A percentile compares a stretch with the other conserved stretches of the same genome.
phyloP scores from a whole-genome alignment of 2,329 filamentous ascomycete genomes.

The Zasmidium cellare region DNA sequence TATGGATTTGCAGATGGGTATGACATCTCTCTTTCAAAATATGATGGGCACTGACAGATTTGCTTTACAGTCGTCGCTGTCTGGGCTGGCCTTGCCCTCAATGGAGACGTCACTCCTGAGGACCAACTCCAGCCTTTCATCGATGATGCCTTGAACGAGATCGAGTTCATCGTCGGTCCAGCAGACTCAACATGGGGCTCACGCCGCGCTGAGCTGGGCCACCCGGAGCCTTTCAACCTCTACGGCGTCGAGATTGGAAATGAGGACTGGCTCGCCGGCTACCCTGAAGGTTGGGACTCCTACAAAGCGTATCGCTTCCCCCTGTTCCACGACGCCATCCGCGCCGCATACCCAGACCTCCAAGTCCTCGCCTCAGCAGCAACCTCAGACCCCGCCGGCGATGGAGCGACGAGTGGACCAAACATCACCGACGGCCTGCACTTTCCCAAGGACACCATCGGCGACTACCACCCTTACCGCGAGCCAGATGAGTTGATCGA shows the following conservation, averaged over 20 bases:
- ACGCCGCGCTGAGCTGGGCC: slow-evolving; percentile 59
- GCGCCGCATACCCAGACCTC: slow-evolving; percentile 57
- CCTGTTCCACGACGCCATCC: slow-evolving; percentile 61
- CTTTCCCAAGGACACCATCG: slow-evolving; percentile 11
- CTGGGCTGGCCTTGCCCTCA: slow-evolving; percentile 58
- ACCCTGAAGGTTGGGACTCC: slow-evolving; percentile 38
- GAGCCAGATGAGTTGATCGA: slow-evolving; percentile 29
- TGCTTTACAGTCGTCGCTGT: slow-evolving; percentile 55
- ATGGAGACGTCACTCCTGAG: slow-evolving; percentile 49
- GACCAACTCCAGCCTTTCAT: slow-evolving; percentile 51
- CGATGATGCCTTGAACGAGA: slow-evolving; percentile 61
- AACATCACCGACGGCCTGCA: slow-evolving; percentile 4
- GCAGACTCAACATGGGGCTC: slow-evolving; percentile 57
- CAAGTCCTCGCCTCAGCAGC: slow-evolving; percentile 55
- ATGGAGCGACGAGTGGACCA: slow-evolving; percentile 14
- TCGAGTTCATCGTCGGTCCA: slow-evolving; percentile 63
- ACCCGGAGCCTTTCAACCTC: slow-evolving; percentile 61
- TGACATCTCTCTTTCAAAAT: background rate
- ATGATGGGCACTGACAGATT: background rate
- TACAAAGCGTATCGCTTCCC: slow-evolving; percentile 55
- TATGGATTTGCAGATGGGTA: slow-evolving; percentile 36
- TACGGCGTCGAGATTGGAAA: slow-evolving; percentile 67
- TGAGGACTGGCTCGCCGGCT: slow-evolving; percentile 60
- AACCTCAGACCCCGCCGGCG: slow-evolving; percentile 14
- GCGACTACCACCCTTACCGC: slow-evolving; percentile 36